Evolutionary conservation across 805 yeast species (phyloP).

Genomic region (Wickerhamomyces subpelliculosus): DNA sequence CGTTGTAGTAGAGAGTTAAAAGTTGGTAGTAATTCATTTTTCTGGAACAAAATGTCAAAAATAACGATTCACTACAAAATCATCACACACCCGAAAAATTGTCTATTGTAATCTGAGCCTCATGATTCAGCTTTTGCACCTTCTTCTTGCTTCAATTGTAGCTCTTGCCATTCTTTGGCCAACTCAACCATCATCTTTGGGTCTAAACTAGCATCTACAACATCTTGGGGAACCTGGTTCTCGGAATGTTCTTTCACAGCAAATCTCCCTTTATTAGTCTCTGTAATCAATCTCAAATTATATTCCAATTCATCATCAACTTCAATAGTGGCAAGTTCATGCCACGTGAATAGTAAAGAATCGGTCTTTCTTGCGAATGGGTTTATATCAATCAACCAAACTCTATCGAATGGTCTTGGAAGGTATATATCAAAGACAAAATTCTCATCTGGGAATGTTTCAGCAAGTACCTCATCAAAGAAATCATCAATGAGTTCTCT

Average conservation of each 20-base stretch:
- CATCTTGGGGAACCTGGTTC: conserved; percentile 85
- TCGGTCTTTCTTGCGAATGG: conserved; percentile 80
- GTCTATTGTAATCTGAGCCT: too few species aligned
- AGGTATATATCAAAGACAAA: conserved; percentile 79
- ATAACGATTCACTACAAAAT: too few species aligned
- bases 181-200: conserved; percentile 64
- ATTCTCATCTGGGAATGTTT: conserved; percentile 44
- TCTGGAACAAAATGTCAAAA: too few species aligned
- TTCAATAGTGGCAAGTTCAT: conserved; percentile 47
- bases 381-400: conserved; percentile 76
- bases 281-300: conserved; percentile 60
- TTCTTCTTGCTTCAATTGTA: conserved; percentile 20
- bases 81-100: too few species aligned
- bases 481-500: conserved; percentile 45
- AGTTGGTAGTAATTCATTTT: too few species aligned
- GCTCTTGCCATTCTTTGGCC: conserved; percentile 51
- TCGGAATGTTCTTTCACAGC: conserved; percentile 80
- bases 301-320: conserved; percentile 28
- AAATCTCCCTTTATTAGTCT: conserved; percentile 68
- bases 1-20: too few species aligned
- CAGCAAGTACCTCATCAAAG: conserved; percentile 38
- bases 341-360: conserved; percentile 75
- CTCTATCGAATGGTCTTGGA: conserved; percentile 63
- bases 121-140: background rate
- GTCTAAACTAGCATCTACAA: conserved; percentile 75